Evolutionary conservation across 2,329 filamentous ascomycete species (phyloP).

Genomic region (Chaetomiaceae sp.): DNA sequence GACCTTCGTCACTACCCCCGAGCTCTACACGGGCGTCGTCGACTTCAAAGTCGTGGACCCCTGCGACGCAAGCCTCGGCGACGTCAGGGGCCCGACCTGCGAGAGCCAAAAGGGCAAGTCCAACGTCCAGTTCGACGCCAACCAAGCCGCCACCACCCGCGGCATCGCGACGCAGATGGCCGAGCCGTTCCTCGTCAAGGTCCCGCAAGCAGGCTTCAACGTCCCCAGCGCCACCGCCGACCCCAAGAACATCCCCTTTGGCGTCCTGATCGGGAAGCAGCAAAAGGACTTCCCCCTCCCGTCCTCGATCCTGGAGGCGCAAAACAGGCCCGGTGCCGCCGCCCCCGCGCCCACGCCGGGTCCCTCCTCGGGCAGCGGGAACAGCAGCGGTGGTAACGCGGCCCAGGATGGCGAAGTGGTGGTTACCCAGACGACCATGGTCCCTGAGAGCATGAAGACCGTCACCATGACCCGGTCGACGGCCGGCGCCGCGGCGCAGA

Average conservation of each 20-base stretch:
- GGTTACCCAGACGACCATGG: slow-evolving; percentile 41
- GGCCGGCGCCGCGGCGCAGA: background rate
- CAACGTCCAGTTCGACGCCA: slow-evolving; percentile 31
- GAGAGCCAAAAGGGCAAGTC: slow-evolving; percentile 27
- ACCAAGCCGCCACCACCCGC: slow-evolving; percentile 40
- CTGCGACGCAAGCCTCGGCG: slow-evolving; percentile 36
- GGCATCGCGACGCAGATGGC: slow-evolving; percentile 44
- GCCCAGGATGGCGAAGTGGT: slow-evolving; percentile 16
- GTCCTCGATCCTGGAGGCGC: background rate
- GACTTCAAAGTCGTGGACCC: slow-evolving; percentile 35
- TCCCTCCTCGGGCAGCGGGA: slow-evolving; percentile 3
- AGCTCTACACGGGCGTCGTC: slow-evolving; percentile 36
- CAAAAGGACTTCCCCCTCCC: slow-evolving; percentile 4
- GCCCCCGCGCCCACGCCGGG: slow-evolving; percentile 12
- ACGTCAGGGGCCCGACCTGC: slow-evolving; percentile 35
- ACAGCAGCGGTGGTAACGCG: slow-evolving; percentile 1
- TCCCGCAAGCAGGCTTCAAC: slow-evolving; percentile 29
- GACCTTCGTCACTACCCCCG: slow-evolving; percentile 20
- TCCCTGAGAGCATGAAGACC: slow-evolving; percentile 30
- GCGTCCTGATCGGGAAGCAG: slow-evolving; percentile 16
- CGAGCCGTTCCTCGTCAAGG: slow-evolving; percentile 42
- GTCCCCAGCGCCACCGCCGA: slow-evolving; percentile 18
- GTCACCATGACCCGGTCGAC: slow-evolving; percentile 27
- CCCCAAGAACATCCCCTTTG: slow-evolving; percentile 21
- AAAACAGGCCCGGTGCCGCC: slow-evolving; percentile 6